phyloP scores from a whole-genome alignment of 2,329 filamentous ascomycete genomes.

The Coniochaeta sp. region DNA sequence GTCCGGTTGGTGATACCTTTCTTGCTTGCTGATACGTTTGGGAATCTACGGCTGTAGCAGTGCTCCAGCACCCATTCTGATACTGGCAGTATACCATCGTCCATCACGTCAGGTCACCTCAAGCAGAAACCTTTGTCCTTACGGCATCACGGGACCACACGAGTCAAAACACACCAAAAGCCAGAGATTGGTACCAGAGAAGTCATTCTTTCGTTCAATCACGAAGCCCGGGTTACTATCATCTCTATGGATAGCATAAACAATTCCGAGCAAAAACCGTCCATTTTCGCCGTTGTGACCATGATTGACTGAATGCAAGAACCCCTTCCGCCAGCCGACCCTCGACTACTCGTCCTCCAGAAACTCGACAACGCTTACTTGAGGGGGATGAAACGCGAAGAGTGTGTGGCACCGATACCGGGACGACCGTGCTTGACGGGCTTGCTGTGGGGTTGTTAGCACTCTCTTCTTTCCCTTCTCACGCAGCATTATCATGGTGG shows the following conservation, averaged over 20 bases:
- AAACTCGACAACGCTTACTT: constrained; percentile 59
- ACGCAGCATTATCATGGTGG: neutral
- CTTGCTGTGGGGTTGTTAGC: constrained; percentile 64
- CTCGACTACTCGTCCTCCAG: neutral
- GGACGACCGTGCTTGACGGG: constrained; percentile 99
- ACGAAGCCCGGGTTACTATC: constrained; percentile 12
- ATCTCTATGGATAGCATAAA: constrained; percentile 10
- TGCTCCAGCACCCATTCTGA: too few relatives aligned
- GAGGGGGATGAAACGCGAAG: constrained; percentile 99
- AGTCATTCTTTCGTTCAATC: constrained; percentile 5
- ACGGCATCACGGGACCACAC: neutral
- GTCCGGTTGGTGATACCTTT: neutral
- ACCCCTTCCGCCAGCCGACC: constrained; percentile 27
- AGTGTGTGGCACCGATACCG: constrained; percentile 99
- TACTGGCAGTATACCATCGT: too few relatives aligned
- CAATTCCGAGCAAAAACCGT: constrained; percentile 39
- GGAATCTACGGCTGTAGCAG: too few relatives aligned
- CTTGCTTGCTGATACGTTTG: neutral
- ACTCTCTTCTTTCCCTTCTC: neutral
- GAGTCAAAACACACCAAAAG: neutral
- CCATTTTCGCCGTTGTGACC: constrained; percentile 49
- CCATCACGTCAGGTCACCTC: too few relatives aligned
- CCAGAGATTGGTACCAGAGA: neutral
- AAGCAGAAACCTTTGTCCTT: too few relatives aligned
- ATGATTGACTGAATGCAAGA: constrained; percentile 45